Percentiles rank a stretch among this genome's conserved stretches.
These are phyloP conservation scores for Naganishia liquefaciens DNA, from an alignment of 1,284 basidiomycete genomes.

Conservation along the genomic window DNA sequence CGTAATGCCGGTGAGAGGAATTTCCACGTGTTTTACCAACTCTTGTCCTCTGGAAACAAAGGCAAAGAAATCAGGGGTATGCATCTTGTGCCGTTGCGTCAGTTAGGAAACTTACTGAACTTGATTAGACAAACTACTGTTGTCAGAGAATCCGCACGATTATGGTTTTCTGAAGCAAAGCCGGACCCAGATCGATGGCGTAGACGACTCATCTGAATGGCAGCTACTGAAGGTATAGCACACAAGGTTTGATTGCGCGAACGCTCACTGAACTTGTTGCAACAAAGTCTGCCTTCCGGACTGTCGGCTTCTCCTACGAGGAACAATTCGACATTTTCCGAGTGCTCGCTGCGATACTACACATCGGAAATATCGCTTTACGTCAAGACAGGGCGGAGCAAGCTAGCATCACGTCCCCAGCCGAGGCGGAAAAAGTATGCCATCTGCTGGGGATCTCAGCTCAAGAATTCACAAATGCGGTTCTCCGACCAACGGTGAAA, in stretches of 20 bases:
- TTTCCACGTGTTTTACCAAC: conserved; percentile 97
- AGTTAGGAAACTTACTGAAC: not conserved
- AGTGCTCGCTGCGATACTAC: conserved; percentile 89
- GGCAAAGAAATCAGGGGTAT: conserved; percentile 64
- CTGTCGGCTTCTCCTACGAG: conserved; percentile 77
- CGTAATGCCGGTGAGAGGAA: conserved; percentile 83
- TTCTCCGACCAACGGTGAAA: conserved; percentile 82
- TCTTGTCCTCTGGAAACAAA: conserved; percentile 67
- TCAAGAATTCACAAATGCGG: conserved; percentile 82
- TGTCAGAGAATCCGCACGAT: conserved; percentile 74
- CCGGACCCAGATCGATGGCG: conserved; percentile 86
- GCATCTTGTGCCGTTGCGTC: conserved; percentile 30
- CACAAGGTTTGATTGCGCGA: no score
- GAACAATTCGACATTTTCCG: conserved; percentile 94
- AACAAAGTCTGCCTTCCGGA: conserved; percentile 70
- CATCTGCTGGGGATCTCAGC: conserved; percentile 91
- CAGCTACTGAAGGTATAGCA: conserved; percentile 66
- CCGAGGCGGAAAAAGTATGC: conserved; percentile 78
- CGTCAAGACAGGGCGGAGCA: conserved; percentile 81
- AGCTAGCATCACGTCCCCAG: conserved; percentile 67
- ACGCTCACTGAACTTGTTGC: not conserved
- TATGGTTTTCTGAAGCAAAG: conserved; percentile 92
- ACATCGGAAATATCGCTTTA: conserved; percentile 91
- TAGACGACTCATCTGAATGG: conserved; percentile 92
- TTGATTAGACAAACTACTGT: conserved; percentile 67